Conservation (phyloP, 495 filamentous ascomycete genomes). For the Penicillium maclennaniae region DNA sequence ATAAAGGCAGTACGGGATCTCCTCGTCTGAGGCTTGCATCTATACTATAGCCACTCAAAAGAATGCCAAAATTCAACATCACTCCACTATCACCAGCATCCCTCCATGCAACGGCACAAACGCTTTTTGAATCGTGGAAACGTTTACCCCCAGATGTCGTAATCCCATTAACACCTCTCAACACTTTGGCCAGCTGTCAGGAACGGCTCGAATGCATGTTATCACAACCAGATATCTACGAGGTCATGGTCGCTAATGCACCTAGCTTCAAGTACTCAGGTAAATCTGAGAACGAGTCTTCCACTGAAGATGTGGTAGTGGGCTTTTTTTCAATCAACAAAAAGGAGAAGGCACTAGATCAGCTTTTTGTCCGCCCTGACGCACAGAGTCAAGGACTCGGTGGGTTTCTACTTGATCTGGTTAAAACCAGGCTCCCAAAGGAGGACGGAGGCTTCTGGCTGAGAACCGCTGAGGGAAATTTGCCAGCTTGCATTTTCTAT, state of each 20-base stretch:
- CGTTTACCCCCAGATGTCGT: not conserved
- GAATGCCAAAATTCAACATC: too few relatives aligned
- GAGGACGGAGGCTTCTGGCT: not conserved
- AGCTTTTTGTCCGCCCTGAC: conserved; percentile 1
- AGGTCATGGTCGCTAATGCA: not conserved
- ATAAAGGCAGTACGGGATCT: too few relatives aligned
- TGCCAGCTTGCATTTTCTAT: conserved; percentile 2
- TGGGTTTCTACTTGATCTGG: not conserved
- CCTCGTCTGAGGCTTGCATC: too few relatives aligned
- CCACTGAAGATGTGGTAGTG: too few relatives aligned
- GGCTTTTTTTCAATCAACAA: conserved; percentile 1
- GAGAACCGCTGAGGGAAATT: not conserved
- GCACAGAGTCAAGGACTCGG: not conserved
- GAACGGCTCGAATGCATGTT: not conserved
- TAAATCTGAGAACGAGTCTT: not conserved
- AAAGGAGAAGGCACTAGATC: not conserved
- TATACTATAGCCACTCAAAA: too few relatives aligned
- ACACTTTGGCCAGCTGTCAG: conserved; percentile 2
- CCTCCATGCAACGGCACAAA: too few relatives aligned
- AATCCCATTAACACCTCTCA: conserved; percentile 1
- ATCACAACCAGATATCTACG: not conserved
- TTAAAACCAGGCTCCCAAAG: not conserved
- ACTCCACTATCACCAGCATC: too few relatives aligned
- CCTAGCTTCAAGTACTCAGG: not conserved
- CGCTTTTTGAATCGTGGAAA: not conserved